Percentiles rank a stretch among this genome's conserved stretches.
These are phyloP conservation scores for Solanum virginianum DNA, from an alignment of 257 asterid species.

Conservation along the genomic window DNA sequence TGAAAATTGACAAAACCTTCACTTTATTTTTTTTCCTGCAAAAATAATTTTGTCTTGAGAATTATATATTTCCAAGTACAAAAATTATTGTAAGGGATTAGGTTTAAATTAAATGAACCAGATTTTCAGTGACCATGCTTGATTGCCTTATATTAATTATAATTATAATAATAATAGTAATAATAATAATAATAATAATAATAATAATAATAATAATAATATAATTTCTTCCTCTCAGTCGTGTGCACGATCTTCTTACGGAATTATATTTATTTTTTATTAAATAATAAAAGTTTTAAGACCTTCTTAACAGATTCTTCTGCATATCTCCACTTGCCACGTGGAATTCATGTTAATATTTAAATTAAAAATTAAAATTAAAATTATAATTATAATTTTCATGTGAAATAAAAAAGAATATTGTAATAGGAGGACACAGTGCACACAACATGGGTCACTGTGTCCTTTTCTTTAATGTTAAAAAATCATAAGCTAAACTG, in stretches of 20 bases:
- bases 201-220: too few relatives aligned
- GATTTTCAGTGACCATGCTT: constrained; percentile 51
- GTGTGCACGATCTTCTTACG: constrained; percentile 42
- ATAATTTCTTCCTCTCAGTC: constrained; percentile 17
- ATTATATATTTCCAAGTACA: not conserved
- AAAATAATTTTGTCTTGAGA: not conserved
- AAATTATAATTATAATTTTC: not conserved
- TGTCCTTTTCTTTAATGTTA: not conserved
- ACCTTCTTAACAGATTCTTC: not conserved
- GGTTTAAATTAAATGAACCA: constrained; percentile 21
- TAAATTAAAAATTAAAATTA: not conserved
- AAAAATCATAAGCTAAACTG: not conserved
- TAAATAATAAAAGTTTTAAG: not conserved
- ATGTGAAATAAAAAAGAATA: not conserved
- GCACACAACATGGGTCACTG: constrained; percentile 36
- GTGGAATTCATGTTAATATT: not conserved
- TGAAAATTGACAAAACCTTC: constrained; percentile 33
- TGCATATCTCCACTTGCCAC: not conserved
- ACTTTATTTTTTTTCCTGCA: not conserved
- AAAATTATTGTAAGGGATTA: constrained; percentile 3
- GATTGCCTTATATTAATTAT: not conserved
- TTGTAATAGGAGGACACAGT: not conserved
- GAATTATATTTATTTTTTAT: not conserved
- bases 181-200: too few relatives aligned
- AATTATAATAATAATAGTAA: too few relatives aligned